Conservation (phyloP, 108 stramenopile species). For the Fistulifera pelliculosa region DNA sequence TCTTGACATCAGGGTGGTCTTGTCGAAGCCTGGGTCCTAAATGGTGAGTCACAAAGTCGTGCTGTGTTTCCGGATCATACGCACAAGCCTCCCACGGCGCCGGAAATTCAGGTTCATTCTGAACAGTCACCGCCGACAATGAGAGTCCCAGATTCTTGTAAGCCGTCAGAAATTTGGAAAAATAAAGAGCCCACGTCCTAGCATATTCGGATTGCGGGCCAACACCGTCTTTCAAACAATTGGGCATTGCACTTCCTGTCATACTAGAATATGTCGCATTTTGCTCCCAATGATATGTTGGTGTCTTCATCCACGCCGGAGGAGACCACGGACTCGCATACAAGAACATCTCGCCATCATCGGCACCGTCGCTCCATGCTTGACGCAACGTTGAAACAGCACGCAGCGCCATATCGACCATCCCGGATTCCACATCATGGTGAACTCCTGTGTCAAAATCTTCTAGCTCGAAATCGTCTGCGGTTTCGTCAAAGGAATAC, state of each 20-base stretch:
- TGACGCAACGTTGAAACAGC: conserved; percentile 29
- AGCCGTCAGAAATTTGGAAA: conserved; percentile 72
- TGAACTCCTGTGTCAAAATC: conserved; percentile 68
- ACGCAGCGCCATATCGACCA: conserved; percentile 72
- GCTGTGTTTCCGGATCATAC: conserved; percentile 56
- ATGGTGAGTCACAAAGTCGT: conserved; percentile 81
- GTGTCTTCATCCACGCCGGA: conserved; percentile 93
- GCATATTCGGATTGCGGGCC: conserved; percentile 61
- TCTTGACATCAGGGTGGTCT: conserved; percentile 77
- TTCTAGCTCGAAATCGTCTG: conserved; percentile 79
- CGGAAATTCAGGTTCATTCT: conserved; percentile 94
- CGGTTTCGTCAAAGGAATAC: conserved; percentile 81
- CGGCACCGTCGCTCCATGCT: conserved; percentile 25
- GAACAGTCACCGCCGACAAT: conserved; percentile 71
- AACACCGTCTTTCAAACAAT: conserved; percentile 72
- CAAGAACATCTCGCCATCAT: conserved; percentile 49
- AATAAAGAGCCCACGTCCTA: conserved; percentile 72
- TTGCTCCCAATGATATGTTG: conserved; percentile 29
- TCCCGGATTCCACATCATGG: conserved; percentile 73
- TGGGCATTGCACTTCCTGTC: conserved; percentile 57
- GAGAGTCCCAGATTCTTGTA: conserved; percentile 54
- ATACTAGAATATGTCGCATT: conserved; percentile 38
- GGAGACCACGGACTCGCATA: conserved; percentile 91
- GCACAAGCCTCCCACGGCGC: conserved; percentile 97
- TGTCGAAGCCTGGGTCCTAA: conserved; percentile 68